These are phyloP conservation scores for Drechmeria coniospora DNA, from an alignment of 2,329 filamentous ascomycete species.

Conservation along the genomic window DNA sequence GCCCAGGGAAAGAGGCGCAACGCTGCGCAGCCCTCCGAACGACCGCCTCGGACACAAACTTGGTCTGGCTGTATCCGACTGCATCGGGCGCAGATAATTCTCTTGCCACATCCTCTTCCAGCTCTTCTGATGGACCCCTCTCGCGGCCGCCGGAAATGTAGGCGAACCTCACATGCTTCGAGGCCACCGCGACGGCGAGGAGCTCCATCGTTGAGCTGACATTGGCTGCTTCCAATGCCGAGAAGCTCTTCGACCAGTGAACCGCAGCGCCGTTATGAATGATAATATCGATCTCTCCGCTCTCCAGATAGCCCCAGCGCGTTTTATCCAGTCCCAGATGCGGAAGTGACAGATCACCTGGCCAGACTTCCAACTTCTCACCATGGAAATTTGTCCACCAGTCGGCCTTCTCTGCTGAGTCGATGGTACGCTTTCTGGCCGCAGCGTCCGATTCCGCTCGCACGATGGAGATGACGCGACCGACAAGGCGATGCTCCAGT, in stretches of 20 bases:
- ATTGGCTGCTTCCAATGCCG: slow-evolving; percentile 4
- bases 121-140: background rate
- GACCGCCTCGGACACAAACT: slow-evolving; percentile 9
- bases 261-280: slow-evolving; percentile 7
- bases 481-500: slow-evolving; percentile 1
- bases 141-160: slow-evolving; percentile 2
- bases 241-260: slow-evolving; percentile 4
- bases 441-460: slow-evolving; percentile 1
- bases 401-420: slow-evolving; percentile 2
- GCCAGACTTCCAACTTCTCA: slow-evolving; percentile 5
- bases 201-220: slow-evolving; percentile 3
- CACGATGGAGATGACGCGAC: slow-evolving; percentile 2
- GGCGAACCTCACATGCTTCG: slow-evolving; percentile 1
- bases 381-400: slow-evolving; percentile 4
- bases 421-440: slow-evolving; percentile 2
- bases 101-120: slow-evolving; percentile 2
- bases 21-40: slow-evolving; percentile 7
- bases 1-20: background rate
- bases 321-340: background rate
- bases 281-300: slow-evolving; percentile 1
- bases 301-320: background rate
- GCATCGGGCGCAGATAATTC: slow-evolving; percentile 1
- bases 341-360: slow-evolving; percentile 2
- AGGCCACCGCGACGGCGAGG: slow-evolving; percentile 1
- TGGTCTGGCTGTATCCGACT: slow-evolving; percentile 9